phyloP scores from a whole-genome alignment of 2,329 filamentous ascomycete genomes.

The Alternaria sp. region DNA sequence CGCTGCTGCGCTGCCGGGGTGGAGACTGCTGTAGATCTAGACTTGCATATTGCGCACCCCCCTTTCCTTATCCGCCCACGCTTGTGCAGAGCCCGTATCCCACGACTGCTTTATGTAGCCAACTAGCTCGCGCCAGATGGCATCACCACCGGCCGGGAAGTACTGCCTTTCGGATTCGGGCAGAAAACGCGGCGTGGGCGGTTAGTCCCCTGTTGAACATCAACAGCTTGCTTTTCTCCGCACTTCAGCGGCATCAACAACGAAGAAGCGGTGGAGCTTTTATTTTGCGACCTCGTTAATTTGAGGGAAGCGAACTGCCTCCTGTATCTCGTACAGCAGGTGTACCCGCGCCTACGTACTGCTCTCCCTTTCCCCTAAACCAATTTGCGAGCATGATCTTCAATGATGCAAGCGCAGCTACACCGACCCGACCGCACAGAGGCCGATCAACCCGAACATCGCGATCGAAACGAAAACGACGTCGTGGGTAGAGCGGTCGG shows the following conservation, averaged over 20 bases:
- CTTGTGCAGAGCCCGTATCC: background rate
- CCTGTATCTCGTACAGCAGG: background rate
- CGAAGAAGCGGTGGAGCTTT: background rate
- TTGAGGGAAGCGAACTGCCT: background rate
- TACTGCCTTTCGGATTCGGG: background rate
- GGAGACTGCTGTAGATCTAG: conserved; percentile 5
- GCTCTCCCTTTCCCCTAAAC: background rate
- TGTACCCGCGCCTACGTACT: background rate
- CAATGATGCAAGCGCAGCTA: background rate
- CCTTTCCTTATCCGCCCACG: conserved; percentile 14
- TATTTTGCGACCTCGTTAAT: background rate
- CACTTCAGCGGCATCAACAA: background rate
- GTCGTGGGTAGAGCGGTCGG: background rate
- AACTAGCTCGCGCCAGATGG: conserved; percentile 3
- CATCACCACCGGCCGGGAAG: background rate
- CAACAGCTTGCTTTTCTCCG: background rate
- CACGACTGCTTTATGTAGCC: background rate
- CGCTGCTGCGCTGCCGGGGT: conserved; percentile 1
- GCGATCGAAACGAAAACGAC: background rate
- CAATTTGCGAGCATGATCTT: background rate
- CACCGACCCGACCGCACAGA: conserved; percentile 6
- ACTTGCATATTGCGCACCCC: conserved; percentile 12
- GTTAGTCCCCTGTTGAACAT: background rate
- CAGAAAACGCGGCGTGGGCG: background rate
- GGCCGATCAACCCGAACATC: conserved; percentile 1